Percentiles rank a stretch among this genome's conserved stretches.
phyloP scores from a whole-genome alignment of 176 grass and related monocot genomes.

The Dactylis glomerata region DNA sequence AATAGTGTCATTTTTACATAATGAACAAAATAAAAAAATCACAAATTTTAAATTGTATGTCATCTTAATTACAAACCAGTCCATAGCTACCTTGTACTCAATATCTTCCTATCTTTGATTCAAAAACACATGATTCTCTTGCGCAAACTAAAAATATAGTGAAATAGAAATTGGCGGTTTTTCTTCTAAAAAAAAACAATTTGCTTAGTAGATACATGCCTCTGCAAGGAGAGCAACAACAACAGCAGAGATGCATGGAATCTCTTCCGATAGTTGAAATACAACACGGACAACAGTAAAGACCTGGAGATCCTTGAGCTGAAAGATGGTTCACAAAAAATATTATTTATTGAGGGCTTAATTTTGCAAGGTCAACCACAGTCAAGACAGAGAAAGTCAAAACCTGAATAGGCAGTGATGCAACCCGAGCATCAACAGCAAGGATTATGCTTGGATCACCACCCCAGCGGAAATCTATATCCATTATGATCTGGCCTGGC shows the following conservation, averaged over 20 bases:
- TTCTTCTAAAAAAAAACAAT: neutral
- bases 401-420: constrained; percentile 97
- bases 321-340: constrained; percentile 30
- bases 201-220: constrained; percentile 44
- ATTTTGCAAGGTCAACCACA: constrained; percentile 1
- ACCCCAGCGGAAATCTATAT: constrained; percentile 98
- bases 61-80: neutral
- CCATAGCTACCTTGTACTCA: neutral
- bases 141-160: neutral
- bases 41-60: neutral
- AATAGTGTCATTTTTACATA: constrained; percentile 12
- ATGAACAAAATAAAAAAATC: neutral
- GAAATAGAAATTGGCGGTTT: constrained; percentile 1
- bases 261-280: constrained; percentile 94
- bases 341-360: constrained; percentile 9
- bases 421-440: constrained; percentile 87
- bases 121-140: neutral
- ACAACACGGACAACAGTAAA: constrained; percentile 90
- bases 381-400: neutral
- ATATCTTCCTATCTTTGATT: neutral
- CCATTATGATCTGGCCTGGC: constrained; percentile 95
- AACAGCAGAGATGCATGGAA: constrained; percentile 97
- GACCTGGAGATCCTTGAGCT: constrained; percentile 96
- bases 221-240: constrained; percentile 92
- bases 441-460: constrained; percentile 98